These are phyloP conservation scores for Yarrowia divulgata DNA, from an alignment of 805 yeast species.

Conservation along the genomic window DNA sequence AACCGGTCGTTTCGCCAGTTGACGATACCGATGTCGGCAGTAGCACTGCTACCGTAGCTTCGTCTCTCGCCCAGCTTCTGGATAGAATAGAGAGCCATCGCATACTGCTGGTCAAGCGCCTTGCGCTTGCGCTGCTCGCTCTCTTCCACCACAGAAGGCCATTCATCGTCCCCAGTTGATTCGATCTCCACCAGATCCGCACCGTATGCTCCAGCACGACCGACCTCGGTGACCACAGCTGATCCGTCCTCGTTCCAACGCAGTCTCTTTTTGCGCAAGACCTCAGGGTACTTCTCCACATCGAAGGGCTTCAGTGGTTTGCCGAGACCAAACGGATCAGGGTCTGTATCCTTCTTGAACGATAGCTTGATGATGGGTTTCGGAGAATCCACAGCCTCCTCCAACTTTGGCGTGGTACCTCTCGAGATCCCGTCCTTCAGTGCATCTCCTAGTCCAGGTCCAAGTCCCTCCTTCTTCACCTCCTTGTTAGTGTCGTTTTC, in stretches of 20 bases:
- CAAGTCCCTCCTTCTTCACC: slow-evolving; percentile 16
- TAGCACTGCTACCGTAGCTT: slow-evolving; percentile 30
- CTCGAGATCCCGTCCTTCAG: slow-evolving; percentile 5
- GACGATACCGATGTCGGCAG: slow-evolving; percentile 32
- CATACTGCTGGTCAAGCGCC: slow-evolving; percentile 34
- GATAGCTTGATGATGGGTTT: slow-evolving; percentile 36
- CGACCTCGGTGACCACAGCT: not conserved
- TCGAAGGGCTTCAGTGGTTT: slow-evolving; percentile 30
- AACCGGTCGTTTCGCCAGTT: slow-evolving; percentile 38
- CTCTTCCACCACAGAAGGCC: slow-evolving; percentile 10
- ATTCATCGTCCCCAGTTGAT: not conserved
- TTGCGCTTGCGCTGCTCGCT: slow-evolving; percentile 25
- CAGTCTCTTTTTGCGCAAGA: slow-evolving; percentile 17
- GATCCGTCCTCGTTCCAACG: slow-evolving; percentile 35
- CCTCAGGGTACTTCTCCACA: slow-evolving; percentile 13
- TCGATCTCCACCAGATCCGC: slow-evolving; percentile 29
- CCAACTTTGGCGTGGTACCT: slow-evolving; percentile 7
- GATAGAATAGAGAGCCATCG: slow-evolving; percentile 34
- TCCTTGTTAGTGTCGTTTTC: slow-evolving; percentile 34
- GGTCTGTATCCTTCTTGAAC: slow-evolving; percentile 31
- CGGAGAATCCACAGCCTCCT: slow-evolving; percentile 27
- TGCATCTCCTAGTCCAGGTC: not conserved
- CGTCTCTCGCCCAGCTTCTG: slow-evolving; percentile 35
- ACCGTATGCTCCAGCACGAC: slow-evolving; percentile 35
- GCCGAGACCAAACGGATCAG: slow-evolving; percentile 31